Evolutionary conservation across 352 stramenopile genomes (phyloP).

Genomic region (Pythium periplocum): DNA sequence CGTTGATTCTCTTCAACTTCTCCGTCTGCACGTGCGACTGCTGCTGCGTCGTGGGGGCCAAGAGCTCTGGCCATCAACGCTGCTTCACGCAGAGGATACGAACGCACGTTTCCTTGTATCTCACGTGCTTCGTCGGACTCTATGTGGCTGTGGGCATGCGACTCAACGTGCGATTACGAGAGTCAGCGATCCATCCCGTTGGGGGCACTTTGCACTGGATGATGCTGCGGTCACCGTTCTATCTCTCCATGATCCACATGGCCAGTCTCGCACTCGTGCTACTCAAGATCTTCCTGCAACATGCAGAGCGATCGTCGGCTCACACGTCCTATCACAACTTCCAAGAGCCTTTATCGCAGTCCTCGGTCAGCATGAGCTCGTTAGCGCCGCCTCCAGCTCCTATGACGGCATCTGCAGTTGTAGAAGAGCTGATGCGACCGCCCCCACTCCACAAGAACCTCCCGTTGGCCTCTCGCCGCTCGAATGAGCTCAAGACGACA

Average conservation of each 20-base stretch:
- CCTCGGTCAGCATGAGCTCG: background rate
- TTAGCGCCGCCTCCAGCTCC: background rate
- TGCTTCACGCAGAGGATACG: conserved; percentile 54
- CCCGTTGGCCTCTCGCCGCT: background rate
- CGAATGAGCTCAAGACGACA: background rate
- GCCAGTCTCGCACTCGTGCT: conserved; percentile 53
- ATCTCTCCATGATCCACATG: conserved; percentile 51
- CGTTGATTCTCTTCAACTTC: conserved; percentile 37
- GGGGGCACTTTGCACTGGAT: conserved; percentile 74
- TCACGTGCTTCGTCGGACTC: conserved; percentile 34
- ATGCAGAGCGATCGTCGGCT: conserved; percentile 14
- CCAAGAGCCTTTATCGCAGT: background rate
- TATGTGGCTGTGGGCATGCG: conserved; percentile 54
- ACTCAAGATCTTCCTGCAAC: conserved; percentile 78
- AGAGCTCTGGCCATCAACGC: conserved; percentile 27
- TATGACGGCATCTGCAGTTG: conserved; percentile 4
- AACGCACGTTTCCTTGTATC: conserved; percentile 47
- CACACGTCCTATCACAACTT: background rate
- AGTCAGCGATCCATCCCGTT: conserved; percentile 72
- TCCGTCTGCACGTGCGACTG: conserved; percentile 62
- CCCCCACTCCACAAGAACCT: conserved; percentile 17
- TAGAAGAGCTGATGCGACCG: conserved; percentile 35
- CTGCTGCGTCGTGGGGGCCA: conserved; percentile 47
- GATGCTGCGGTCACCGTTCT: conserved; percentile 61
- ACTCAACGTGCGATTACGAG: conserved; percentile 62